Evolutionary conservation across 129 eudicot species (phyloP), one percentile per base, ranked within the genome.

Genomic region (Gnaphalium uliginosum): DNA sequence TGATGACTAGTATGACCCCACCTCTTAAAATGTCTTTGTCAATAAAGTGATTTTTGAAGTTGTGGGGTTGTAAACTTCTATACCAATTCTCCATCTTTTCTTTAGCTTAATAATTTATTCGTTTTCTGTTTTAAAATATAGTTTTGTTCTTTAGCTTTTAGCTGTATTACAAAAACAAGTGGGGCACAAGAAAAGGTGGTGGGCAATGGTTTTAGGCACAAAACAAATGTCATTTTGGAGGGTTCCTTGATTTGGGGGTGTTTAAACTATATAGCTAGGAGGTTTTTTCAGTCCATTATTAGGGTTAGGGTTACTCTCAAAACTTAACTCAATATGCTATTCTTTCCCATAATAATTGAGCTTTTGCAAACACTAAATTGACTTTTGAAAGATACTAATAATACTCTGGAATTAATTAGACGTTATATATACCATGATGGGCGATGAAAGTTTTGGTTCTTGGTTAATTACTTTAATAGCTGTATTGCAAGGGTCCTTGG

Each of bases 101-200:
- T 53, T 69, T 82, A 57, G 66, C 21, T 56, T 56, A 58, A 71
- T 79, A 18, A 8, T 71, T 13, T 73, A 62, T 85, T 69, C 48
- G 73, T 73, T 81, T 66, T 76, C 74, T 43, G 2, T 43, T 58
- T 66, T 73, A 73, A 37, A 73, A 57, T 66, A 80, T 61, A 50
- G 32, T 73, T 41, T 62, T 74, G 64, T 80, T 85, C 81, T 81
- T 81, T 81, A 81, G 79, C 83, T 90, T 90, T 90, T 90, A 85
- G 79, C 96, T 90, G 85, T 90, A 83, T 85, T 74, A 76, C 82
- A 85, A 80, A 80, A 80, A 73, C n/a, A 85, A 83, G 88, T 78
- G 81, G 83, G 86, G 80, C 86, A 74, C 79, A 68, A 80, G 25
- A 79, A 87, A 89, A 85, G 81, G 75, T 81, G 85, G 78, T 81